phyloP scores from a whole-genome alignment of 257 asterid genomes.

The Solanum infundibuliforme region DNA sequence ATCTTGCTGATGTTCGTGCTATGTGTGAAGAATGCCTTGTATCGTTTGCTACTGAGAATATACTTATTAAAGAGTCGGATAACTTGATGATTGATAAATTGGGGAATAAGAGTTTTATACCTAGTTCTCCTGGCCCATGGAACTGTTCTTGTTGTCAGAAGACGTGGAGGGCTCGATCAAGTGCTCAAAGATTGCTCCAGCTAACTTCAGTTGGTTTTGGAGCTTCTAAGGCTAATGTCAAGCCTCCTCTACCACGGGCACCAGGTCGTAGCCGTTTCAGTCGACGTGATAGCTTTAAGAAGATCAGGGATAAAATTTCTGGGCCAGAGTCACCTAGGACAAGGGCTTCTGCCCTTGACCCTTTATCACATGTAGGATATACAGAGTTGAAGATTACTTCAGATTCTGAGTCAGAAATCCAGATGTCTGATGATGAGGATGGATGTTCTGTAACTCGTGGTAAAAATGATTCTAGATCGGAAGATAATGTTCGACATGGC shows the following conservation, averaged over 20 bases:
- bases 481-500: slow-evolving; percentile 7
- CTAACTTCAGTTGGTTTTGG: slow-evolving; percentile 37
- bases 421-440: slow-evolving; percentile 64
- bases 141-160: slow-evolving; percentile 61
- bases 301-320: slow-evolving; percentile 48
- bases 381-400: slow-evolving; percentile 60
- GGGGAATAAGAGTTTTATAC: slow-evolving; percentile 30
- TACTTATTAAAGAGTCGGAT: slow-evolving; percentile 24
- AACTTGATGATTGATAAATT: slow-evolving; percentile 37
- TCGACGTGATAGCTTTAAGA: slow-evolving; percentile 62
- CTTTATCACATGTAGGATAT: slow-evolving; percentile 54
- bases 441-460: slow-evolving; percentile 13
- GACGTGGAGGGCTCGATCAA: slow-evolving; percentile 40
- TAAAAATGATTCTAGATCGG: slow-evolving; percentile 5
- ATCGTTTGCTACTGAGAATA: slow-evolving; percentile 25
- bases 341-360: slow-evolving; percentile 14
- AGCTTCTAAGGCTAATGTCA: slow-evolving; percentile 68
- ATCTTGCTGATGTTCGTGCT: slow-evolving; percentile 40
- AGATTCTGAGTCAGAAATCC: slow-evolving; percentile 75
- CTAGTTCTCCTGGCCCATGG: slow-evolving; percentile 26
- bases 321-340: slow-evolving; percentile 21
- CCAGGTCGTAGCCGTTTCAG: slow-evolving; percentile 62
- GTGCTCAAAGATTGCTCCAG: slow-evolving; percentile 46
- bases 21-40: slow-evolving; percentile 71
- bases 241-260: slow-evolving; percentile 73